Conservation (phyloP, 1,139 yeast genomes). For the Taphrina deformans region DNA sequence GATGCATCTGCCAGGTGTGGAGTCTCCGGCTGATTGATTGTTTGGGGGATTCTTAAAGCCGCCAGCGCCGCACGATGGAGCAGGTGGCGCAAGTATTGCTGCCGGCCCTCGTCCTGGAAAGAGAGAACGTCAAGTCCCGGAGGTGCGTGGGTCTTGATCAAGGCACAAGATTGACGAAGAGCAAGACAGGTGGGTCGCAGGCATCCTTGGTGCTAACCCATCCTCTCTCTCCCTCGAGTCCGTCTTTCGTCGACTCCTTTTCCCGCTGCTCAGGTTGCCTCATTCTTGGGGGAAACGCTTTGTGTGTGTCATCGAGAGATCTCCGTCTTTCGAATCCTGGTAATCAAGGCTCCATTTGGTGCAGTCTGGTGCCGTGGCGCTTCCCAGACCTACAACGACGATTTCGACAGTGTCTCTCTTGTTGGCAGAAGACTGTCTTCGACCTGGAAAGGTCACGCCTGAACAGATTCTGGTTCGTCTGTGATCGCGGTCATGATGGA, state of each 20-base stretch:
- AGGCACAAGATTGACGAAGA: neutral
- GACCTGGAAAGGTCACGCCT: neutral
- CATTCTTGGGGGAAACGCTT: too few species aligned
- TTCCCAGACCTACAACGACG: neutral
- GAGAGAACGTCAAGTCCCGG: neutral
- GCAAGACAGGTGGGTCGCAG: neutral
- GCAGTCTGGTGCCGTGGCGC: neutral
- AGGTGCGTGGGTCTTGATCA: neutral
- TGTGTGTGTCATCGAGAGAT: too few species aligned
- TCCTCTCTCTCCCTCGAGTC: neutral
- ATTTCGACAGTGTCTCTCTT: neutral
- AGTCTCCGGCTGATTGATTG: neutral
- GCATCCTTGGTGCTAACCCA: neutral
- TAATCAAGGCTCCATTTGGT: neutral
- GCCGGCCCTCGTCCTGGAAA: neutral
- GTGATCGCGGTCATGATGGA: slow-evolving; percentile 6
- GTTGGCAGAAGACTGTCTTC: neutral
- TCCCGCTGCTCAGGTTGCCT: neutral
- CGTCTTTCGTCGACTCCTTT: neutral
- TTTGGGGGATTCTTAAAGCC: neutral
- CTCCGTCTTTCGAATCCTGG: neutral
- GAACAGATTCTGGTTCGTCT: neutral
- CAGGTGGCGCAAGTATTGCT: neutral
- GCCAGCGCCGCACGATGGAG: slow-evolving; percentile 1
- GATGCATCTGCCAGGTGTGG: neutral